A percentile compares a stretch with the other conserved stretches of the same genome.
These are phyloP conservation scores for Nicotiana attenuata DNA, from an alignment of 257 asterid species.

Conservation along the genomic window DNA sequence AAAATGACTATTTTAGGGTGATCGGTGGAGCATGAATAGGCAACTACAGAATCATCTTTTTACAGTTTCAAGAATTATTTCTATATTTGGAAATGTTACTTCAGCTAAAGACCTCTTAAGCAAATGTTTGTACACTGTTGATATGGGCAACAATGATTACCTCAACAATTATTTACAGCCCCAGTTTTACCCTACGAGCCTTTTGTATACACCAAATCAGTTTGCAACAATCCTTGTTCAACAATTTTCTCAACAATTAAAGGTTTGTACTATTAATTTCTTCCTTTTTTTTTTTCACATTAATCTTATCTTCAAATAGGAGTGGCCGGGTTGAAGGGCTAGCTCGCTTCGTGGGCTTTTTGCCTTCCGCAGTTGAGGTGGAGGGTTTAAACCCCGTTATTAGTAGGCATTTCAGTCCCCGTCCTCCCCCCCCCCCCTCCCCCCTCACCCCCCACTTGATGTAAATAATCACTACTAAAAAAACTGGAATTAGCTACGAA, in stretches of 20 bases:
- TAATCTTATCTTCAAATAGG: not conserved
- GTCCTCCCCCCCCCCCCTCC: no score
- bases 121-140: slow-evolving; percentile 34
- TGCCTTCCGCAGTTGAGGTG: no score
- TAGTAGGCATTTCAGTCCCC: no score
- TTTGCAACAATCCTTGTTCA: slow-evolving; percentile 21
- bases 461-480: no score
- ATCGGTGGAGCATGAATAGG: slow-evolving; percentile 21
- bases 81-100: slow-evolving; percentile 14
- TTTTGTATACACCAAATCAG: slow-evolving; percentile 14
- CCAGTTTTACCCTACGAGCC: slow-evolving; percentile 19
- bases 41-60: slow-evolving; percentile 16
- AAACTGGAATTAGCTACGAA: no score
- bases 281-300: not conserved
- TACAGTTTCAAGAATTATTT: not conserved
- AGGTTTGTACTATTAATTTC: not conserved
- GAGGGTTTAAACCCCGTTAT: no score
- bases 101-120: slow-evolving; percentile 24
- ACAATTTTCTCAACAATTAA: not conserved
- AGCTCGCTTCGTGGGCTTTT: no score
- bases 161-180: slow-evolving; percentile 41
- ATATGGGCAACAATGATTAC: slow-evolving; percentile 49
- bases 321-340: no score
- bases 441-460: no score
- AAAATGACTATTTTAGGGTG: slow-evolving; percentile 25